Evolutionary conservation across 2,329 filamentous ascomycete species (phyloP), one percentile per base, ranked within the genome.

Genomic region (Conoideocrella luteorostrata): DNA sequence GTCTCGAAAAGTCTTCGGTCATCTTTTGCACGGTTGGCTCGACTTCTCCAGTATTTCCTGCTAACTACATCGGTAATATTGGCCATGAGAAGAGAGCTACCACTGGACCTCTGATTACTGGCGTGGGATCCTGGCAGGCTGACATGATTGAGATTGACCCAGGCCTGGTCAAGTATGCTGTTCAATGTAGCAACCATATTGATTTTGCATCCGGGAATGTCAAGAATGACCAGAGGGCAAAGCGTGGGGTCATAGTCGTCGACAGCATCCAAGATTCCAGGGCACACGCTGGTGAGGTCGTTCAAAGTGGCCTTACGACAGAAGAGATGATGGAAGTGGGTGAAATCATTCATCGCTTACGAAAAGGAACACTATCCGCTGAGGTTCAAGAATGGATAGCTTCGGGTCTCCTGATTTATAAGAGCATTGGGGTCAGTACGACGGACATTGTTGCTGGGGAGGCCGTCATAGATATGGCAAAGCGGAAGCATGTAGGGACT

Each of bases 121-220:
- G 72, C 5, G 74, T 77, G 50, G 74, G 74, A 3, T 76, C 74
- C 6, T 77, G 74, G 50, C 71, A 69, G 52, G 72, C 78, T 2
- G 65, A 82, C 52, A 86, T 86, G 82, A 63, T 77, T 13, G 82
- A 87, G 57, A 54, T 87, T 11, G 77, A 84, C 47, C 79, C 82
- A 0, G 77, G 78, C 15, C 70, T 86, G 15, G 62, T 85, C 6
- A 50, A 50, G 2, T 43, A 56, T 12, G 50, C 45, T 2, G 59
- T 77, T 17, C n/a, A n/a, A n/a, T n/a, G n/a, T n/a, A n/a, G n/a
- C n/a, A n/a, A n/a, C n/a, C n/a, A n/a, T n/a, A n/a, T n/a, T n/a
- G n/a, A n/a, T n/a, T n/a, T n/a, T n/a, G 63, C 72, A 9, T 9
- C 26, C 13, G 26, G 26, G 9, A 13, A 13, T 9, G 9, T 9